phyloP scores from a whole-genome alignment of 2,329 filamentous ascomycete genomes.

The Aspergillus udagawae region DNA sequence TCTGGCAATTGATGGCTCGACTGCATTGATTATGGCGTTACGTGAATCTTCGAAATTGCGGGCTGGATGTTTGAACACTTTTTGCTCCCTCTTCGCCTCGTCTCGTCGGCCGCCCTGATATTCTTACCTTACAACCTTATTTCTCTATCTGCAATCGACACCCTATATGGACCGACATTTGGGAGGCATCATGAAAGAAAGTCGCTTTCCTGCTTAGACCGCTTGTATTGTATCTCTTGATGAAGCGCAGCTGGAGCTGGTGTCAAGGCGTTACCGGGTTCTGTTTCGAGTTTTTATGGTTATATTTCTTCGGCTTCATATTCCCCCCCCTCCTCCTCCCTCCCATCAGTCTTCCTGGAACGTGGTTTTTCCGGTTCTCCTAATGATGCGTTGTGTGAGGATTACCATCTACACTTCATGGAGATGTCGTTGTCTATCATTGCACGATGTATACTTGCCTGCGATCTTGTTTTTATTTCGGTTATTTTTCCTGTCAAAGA shows the following conservation, averaged over 20 bases:
- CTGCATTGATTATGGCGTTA: constrained; percentile 32
- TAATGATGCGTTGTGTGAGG: constrained; percentile 16
- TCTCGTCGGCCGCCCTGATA: neutral
- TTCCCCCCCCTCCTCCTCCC: neutral
- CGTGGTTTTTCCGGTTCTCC: constrained; percentile 11
- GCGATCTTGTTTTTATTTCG: constrained; percentile 9
- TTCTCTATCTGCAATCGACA: neutral
- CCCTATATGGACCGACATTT: neutral
- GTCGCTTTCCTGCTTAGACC: constrained; percentile 18
- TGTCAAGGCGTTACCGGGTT: constrained; percentile 14
- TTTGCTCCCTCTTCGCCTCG: constrained; percentile 7
- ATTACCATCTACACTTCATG: constrained; percentile 12
- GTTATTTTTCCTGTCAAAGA: constrained; percentile 5
- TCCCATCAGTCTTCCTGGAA: constrained; percentile 9
- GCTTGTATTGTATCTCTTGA: constrained; percentile 21
- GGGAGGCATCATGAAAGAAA: constrained; percentile 12
- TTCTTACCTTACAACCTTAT: neutral
- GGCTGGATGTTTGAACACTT: constrained; percentile 30
- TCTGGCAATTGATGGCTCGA: constrained; percentile 11
- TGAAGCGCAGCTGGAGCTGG: constrained; percentile 11
- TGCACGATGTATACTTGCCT: constrained; percentile 15
- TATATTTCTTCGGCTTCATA: constrained; percentile 15
- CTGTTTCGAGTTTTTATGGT: constrained; percentile 13
- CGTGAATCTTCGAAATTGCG: constrained; percentile 26
- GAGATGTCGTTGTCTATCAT: constrained; percentile 14